Evolutionary conservation across 2,329 filamentous ascomycete species (phyloP).

Genomic region (Neopestalotiopsis sp.): DNA sequence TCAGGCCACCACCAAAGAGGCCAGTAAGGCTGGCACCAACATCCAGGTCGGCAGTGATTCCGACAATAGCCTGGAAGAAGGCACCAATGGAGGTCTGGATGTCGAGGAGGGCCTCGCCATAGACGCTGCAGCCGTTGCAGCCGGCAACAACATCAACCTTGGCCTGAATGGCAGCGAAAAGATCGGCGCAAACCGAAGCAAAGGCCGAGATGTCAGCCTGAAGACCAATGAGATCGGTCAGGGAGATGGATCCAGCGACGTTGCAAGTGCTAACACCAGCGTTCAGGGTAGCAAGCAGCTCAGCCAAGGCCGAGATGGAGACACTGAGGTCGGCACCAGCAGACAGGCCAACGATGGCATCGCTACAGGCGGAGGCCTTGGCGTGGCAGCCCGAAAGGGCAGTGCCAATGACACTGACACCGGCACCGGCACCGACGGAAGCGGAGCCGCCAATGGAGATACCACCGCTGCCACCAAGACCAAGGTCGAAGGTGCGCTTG

Average conservation of each 20-base stretch:
- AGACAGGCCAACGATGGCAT: constrained; percentile 16
- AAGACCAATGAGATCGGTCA: constrained; percentile 17
- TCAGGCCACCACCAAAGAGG: constrained; percentile 10
- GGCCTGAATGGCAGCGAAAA: constrained; percentile 16
- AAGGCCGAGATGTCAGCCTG: constrained; percentile 2
- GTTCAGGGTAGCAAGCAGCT: constrained; percentile 9
- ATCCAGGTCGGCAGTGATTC: constrained; percentile 26
- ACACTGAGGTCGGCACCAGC: constrained; percentile 15
- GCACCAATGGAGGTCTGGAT: constrained; percentile 14
- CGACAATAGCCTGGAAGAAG: constrained; percentile 17
- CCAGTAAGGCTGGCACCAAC: constrained; percentile 5
- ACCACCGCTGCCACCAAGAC: not conserved
- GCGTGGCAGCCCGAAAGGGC: constrained; percentile 13
- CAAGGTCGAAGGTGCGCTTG: not conserved
- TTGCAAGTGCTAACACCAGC: constrained; percentile 12
- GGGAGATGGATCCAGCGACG: constrained; percentile 17
- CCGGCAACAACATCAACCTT: constrained; percentile 17
- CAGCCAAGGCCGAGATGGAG: constrained; percentile 13
- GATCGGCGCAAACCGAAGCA: constrained; percentile 6
- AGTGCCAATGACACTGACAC: constrained; percentile 1
- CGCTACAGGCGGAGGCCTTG: constrained; percentile 5
- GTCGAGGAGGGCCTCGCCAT: constrained; percentile 11
- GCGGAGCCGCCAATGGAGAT: not conserved
- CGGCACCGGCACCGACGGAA: not conserved
- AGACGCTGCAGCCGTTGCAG: constrained; percentile 14